phyloP scores from a whole-genome alignment of 352 stramenopile species.

The Phytophthora megakarya region DNA sequence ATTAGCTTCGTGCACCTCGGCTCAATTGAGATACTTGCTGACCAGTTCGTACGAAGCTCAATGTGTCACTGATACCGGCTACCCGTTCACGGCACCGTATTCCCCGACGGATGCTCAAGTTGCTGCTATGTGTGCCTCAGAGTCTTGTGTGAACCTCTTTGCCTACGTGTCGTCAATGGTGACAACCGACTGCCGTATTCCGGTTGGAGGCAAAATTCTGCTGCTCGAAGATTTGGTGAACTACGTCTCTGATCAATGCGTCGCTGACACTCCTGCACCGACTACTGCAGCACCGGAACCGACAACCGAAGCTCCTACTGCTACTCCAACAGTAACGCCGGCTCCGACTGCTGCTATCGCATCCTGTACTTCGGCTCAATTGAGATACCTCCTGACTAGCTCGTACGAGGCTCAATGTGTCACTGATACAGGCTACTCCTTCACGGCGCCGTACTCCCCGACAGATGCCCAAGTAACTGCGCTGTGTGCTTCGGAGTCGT shows the following conservation, averaged over 20 bases:
- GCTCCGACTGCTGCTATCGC: slow-evolving; percentile 11
- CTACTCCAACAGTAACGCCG: slow-evolving; percentile 18
- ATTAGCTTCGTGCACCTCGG: slow-evolving; percentile 24
- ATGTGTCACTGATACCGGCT: slow-evolving; percentile 15
- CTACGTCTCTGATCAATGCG: too few species aligned
- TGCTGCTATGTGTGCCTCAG: slow-evolving; percentile 30
- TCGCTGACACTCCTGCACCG: slow-evolving; percentile 13
- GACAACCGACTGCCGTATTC: slow-evolving; percentile 21
- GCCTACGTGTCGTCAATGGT: slow-evolving; percentile 21
- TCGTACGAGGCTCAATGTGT: slow-evolving; percentile 8
- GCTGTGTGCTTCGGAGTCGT: slow-evolving; percentile 35
- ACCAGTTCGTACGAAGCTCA: slow-evolving; percentile 22
- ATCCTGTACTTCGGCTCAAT: slow-evolving; percentile 25
- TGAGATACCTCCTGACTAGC: slow-evolving; percentile 27
- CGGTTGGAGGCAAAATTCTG: slow-evolving; percentile 32
- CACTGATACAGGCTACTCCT: slow-evolving; percentile 17
- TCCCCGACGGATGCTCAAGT: background rate
- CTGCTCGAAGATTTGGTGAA: slow-evolving; percentile 32
- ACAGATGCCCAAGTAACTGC: slow-evolving; percentile 15
- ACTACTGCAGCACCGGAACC: slow-evolving; percentile 9
- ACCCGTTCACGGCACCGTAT: too few species aligned
- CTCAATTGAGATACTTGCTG: slow-evolving; percentile 24
- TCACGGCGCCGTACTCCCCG: slow-evolving; percentile 20
- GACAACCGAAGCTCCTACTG: too few species aligned
- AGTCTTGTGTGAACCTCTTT: slow-evolving; percentile 27